Evolutionary conservation across 2,329 filamentous ascomycete genomes (phyloP).

Genomic region (Raffaelea ambrosiae): DNA sequence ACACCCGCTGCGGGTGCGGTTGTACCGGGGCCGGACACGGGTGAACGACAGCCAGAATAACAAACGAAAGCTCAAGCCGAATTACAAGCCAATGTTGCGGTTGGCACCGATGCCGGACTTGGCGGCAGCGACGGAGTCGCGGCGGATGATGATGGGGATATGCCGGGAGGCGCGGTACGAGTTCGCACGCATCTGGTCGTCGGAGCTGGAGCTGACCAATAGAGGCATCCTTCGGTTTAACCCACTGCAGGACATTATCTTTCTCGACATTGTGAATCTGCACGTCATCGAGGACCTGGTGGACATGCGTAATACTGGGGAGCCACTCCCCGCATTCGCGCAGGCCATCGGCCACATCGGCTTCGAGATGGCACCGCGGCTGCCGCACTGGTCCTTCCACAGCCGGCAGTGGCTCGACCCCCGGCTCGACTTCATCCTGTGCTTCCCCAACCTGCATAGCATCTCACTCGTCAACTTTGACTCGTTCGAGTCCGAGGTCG

Average conservation of each 20-base stretch:
- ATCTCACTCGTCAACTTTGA: conserved; percentile 12
- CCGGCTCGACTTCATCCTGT: conserved; percentile 9
- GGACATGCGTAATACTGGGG: background rate
- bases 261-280: conserved; percentile 11
- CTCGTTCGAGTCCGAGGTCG: conserved; percentile 8
- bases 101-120: conserved; percentile 12
- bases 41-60: background rate
- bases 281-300: conserved; percentile 9
- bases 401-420: conserved; percentile 9
- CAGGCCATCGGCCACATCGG: conserved; percentile 9
- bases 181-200: conserved; percentile 4
- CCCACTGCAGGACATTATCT: conserved; percentile 7
- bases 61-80: background rate
- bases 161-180: conserved; percentile 11
- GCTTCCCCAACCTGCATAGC: conserved; percentile 11
- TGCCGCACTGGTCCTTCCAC: conserved; percentile 11
- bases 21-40: conserved; percentile 10
- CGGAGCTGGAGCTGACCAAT: conserved; percentile 1
- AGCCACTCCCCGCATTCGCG: conserved; percentile 6
- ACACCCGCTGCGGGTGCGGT: conserved; percentile 13
- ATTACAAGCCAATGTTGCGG: conserved; percentile 3
- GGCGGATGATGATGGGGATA: conserved; percentile 8
- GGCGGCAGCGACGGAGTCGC: conserved; percentile 1
- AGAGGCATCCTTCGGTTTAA: conserved; percentile 8
- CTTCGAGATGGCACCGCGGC: conserved; percentile 13